Percentiles rank a stretch among this genome's conserved stretches.
These are phyloP conservation scores for Blakeslea trispora DNA, from an alignment of 371 early-diverging fungal species.

Conservation along the genomic window DNA sequence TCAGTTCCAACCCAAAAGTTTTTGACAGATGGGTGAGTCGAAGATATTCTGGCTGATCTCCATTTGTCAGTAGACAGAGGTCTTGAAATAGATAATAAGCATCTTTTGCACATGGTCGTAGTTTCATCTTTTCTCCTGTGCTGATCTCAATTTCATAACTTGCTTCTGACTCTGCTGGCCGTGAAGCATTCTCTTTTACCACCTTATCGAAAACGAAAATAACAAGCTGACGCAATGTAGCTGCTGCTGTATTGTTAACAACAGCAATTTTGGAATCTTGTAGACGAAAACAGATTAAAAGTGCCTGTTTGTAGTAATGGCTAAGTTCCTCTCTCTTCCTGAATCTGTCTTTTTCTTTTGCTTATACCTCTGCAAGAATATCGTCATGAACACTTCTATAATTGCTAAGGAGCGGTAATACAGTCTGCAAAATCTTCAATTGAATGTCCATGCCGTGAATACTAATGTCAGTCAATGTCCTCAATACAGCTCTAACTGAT, in stretches of 20 bases:
- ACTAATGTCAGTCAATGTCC: slow-evolving; percentile 74
- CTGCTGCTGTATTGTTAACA: slow-evolving; percentile 94
- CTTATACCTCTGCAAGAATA: slow-evolving; percentile 75
- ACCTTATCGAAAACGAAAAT: slow-evolving; percentile 95
- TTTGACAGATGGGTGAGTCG: slow-evolving; percentile 66
- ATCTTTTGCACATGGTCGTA: slow-evolving; percentile 73
- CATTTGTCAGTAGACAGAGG: slow-evolving; percentile 72
- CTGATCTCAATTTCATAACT: slow-evolving; percentile 29
- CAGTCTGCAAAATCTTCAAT: slow-evolving; percentile 90
- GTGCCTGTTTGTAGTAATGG: slow-evolving; percentile 50
- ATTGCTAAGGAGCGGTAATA: slow-evolving; percentile 86
- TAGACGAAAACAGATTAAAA: slow-evolving; percentile 86
- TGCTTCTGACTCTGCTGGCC: slow-evolving; percentile 28
- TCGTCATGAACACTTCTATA: slow-evolving; percentile 81
- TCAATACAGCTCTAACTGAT: slow-evolving; percentile 69
- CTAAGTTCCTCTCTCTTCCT: background rate
- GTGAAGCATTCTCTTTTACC: slow-evolving; percentile 60
- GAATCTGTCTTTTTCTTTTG: background rate
- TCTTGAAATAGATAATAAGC: slow-evolving; percentile 89
- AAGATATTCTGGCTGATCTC: slow-evolving; percentile 70
- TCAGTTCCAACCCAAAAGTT: slow-evolving; percentile 88
- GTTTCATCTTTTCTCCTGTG: slow-evolving; percentile 38
- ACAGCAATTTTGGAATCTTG: slow-evolving; percentile 86
- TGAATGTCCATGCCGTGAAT: slow-evolving; percentile 84
- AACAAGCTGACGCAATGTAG: slow-evolving; percentile 91